A percentile compares a stretch with the other conserved stretches of the same genome.
Conservation (phyloP, 1,284 basidiomycete genomes). For the Sanghuangporus weigelae region DNA sequence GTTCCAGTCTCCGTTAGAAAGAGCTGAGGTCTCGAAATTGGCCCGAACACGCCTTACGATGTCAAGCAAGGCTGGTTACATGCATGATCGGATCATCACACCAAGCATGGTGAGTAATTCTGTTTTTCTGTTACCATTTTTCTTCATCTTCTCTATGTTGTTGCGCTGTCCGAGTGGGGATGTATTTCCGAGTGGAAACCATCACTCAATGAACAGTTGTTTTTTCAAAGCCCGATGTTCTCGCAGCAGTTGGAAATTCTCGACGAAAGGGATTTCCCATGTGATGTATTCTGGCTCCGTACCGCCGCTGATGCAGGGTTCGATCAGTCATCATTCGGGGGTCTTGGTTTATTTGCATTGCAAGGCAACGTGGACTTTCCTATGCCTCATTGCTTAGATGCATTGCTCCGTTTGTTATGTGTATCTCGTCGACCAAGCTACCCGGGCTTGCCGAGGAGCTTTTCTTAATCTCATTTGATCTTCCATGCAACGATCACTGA, state of each 20-base stretch:
- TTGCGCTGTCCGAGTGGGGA: background rate
- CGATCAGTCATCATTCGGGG: background rate
- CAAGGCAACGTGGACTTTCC: background rate
- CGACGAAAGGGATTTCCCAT: background rate
- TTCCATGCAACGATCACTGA: background rate
- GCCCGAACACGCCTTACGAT: constrained; percentile 72
- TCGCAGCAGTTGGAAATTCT: background rate
- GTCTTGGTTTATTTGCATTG: background rate
- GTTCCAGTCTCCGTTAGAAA: constrained; percentile 1
- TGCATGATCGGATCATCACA: constrained; percentile 87
- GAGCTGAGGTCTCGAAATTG: background rate
- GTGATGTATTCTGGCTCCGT: background rate
- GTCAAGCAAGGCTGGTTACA: constrained; percentile 93
- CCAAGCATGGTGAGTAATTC: constrained; percentile 77
- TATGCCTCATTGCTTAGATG: background rate
- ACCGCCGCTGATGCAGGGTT: background rate
- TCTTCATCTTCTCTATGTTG: background rate
- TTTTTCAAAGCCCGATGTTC: background rate
- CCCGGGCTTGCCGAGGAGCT: background rate
- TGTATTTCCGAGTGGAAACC: background rate
- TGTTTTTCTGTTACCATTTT: constrained; percentile 4
- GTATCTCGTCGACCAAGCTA: background rate
- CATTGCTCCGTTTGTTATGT: too few species aligned
- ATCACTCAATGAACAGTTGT: background rate
- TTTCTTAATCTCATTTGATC: background rate